phyloP scores from a whole-genome alignment of 2,329 filamentous ascomycete genomes.

The Hymenoscyphus scutula region DNA sequence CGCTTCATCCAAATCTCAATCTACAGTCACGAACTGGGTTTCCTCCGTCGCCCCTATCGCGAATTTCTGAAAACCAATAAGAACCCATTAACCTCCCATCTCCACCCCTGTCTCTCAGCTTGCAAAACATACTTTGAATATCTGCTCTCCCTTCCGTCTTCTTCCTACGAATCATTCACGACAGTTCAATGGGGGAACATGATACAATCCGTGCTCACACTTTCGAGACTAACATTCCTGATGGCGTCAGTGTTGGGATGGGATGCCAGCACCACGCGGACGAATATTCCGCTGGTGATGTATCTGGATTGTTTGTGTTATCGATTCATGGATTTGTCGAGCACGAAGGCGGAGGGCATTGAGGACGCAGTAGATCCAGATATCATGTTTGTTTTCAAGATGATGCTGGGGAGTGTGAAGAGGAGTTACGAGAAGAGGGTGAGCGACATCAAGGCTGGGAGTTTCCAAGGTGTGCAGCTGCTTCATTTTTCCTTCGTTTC shows the following conservation, averaged over 20 bases:
- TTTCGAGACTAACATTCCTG: constrained; percentile 31
- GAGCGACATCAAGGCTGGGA: constrained; percentile 18
- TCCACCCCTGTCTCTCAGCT: constrained; percentile 21
- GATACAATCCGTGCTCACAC: constrained; percentile 25
- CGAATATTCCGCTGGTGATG: constrained; percentile 30
- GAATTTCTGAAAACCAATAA: background rate
- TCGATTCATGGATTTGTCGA: constrained; percentile 18
- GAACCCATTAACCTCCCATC: constrained; percentile 11
- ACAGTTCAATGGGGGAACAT: constrained; percentile 25
- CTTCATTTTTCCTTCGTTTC: background rate
- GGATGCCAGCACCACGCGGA: constrained; percentile 26
- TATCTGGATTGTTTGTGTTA: constrained; percentile 34
- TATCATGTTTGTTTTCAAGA: constrained; percentile 26
- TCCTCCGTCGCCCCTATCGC: constrained; percentile 27
- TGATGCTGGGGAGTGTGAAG: constrained; percentile 29
- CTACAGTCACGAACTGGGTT: constrained; percentile 30
- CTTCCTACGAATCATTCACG: constrained; percentile 24
- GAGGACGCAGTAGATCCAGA: constrained; percentile 18
- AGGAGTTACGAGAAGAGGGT: constrained; percentile 28
- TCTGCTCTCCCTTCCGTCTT: constrained; percentile 28
- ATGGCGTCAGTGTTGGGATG: constrained; percentile 29
- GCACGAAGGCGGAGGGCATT: background rate
- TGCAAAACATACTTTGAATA: constrained; percentile 29
- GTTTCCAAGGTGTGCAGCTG: constrained; percentile 15
- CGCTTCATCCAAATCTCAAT: constrained; percentile 22